phyloP scores from a whole-genome alignment of 2,329 filamentous ascomycete species.

The Mycosphaerella arachidis region DNA sequence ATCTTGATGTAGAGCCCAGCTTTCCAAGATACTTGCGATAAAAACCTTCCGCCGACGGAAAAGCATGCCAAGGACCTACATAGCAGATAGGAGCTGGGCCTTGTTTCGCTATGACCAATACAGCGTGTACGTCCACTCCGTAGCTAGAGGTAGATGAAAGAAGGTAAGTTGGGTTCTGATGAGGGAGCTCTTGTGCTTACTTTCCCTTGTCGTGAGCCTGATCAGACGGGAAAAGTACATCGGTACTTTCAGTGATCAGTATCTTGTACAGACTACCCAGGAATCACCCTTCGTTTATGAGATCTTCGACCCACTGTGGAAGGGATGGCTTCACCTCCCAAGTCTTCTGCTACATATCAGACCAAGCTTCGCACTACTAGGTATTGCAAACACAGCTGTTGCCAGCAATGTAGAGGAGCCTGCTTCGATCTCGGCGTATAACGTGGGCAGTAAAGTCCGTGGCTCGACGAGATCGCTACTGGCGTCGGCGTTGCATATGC shows the following conservation, averaged over 20 bases:
- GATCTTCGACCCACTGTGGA: constrained; percentile 25
- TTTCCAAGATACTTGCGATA: too few species aligned
- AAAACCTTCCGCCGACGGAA: not conserved
- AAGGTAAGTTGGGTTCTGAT: not conserved
- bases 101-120: too few species aligned
- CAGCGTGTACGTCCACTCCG: too few species aligned
- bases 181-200: too few species aligned
- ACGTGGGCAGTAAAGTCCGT: constrained; percentile 65
- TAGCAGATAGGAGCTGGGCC: not conserved
- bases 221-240: too few species aligned
- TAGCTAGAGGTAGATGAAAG: too few species aligned
- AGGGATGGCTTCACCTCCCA: constrained; percentile 34
- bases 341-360: constrained; percentile 51
- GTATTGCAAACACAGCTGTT: constrained; percentile 67
- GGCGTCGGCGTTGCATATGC: constrained; percentile 69
- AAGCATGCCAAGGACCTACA: not conserved
- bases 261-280: not conserved
- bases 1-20: too few species aligned
- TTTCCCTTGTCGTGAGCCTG: too few species aligned
- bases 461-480: constrained; percentile 74
- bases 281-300: not conserved
- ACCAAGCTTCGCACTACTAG: constrained; percentile 52
- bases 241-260: not conserved
- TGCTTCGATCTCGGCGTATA: constrained; percentile 57
- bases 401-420: constrained; percentile 63